A percentile compares a stretch with the other conserved stretches of the same genome.
phyloP scores from a whole-genome alignment of 768 basidiomycete genomes.

The Stropharia rugosoannulata region DNA sequence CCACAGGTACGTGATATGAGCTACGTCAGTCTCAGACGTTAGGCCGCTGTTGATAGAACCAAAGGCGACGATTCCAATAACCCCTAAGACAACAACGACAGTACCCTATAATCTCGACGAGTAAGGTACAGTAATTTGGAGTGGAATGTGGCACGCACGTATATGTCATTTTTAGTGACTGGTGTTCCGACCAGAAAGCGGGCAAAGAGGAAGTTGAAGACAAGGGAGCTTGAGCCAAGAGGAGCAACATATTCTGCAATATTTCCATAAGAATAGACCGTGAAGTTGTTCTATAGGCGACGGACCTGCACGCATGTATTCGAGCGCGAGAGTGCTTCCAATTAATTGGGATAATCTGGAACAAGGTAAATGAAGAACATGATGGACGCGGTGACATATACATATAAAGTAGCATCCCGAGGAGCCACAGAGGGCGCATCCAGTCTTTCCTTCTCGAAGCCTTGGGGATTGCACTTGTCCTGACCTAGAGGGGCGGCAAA shows the following conservation, averaged over 20 bases:
- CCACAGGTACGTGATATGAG: slow-evolving; percentile 83
- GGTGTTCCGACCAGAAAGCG: slow-evolving; percentile 85
- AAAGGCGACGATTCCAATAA: slow-evolving; percentile 86
- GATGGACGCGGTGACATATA: slow-evolving; percentile 31
- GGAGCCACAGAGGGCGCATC: slow-evolving; percentile 83
- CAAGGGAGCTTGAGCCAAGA: slow-evolving; percentile 87
- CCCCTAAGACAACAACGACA: slow-evolving; percentile 77
- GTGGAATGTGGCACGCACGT: slow-evolving; percentile 45
- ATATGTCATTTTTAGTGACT: slow-evolving; percentile 80
- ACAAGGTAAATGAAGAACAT: slow-evolving; percentile 8
- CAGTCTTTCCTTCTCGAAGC: slow-evolving; percentile 72
- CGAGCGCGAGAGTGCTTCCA: slow-evolving; percentile 82
- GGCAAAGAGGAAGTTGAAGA: slow-evolving; percentile 97
- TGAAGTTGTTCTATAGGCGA: slow-evolving; percentile 3
- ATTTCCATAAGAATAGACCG: background rate
- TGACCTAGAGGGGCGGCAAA: slow-evolving; percentile 43
- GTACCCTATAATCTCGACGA: slow-evolving; percentile 56
- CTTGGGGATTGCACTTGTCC: slow-evolving; percentile 76
- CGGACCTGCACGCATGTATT: slow-evolving; percentile 84
- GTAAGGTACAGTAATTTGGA: background rate
- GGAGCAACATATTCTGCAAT: slow-evolving; percentile 90
- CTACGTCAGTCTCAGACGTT: slow-evolving; percentile 67
- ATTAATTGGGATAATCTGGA: slow-evolving; percentile 78
- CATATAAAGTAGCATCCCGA: slow-evolving; percentile 96
- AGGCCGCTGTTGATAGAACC: slow-evolving; percentile 84